Evolutionary conservation across 1,284 basidiomycete genomes (phyloP).

Genomic region (Cryptococcus sp.): DNA sequence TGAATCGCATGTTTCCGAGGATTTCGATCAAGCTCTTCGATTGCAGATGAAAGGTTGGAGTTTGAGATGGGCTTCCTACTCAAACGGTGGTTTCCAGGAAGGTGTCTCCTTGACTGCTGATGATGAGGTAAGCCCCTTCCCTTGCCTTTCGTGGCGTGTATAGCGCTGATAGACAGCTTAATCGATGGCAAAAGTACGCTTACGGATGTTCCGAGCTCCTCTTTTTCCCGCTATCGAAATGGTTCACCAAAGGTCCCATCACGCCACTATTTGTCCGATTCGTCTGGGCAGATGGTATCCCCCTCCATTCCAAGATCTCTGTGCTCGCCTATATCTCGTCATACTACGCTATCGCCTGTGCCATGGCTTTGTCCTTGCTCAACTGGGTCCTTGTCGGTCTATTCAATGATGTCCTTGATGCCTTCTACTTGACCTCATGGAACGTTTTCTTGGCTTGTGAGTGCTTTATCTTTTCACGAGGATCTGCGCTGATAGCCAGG

Average conservation of each 20-base stretch:
- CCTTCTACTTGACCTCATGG: slow-evolving; percentile 42
- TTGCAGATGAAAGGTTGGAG: slow-evolving; percentile 60
- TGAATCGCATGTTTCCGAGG: slow-evolving; percentile 76
- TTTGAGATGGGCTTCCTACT: slow-evolving; percentile 79
- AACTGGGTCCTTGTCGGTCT: slow-evolving; percentile 39
- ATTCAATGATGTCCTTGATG: slow-evolving; percentile 30
- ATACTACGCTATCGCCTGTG: slow-evolving; percentile 40
- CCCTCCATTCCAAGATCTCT: slow-evolving; percentile 40
- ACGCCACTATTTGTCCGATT: slow-evolving; percentile 69
- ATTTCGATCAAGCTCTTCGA: slow-evolving; percentile 71
- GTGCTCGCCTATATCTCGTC: slow-evolving; percentile 40
- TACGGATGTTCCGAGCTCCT: slow-evolving; percentile 69
- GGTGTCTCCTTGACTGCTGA: slow-evolving; percentile 67
- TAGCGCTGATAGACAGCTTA: slow-evolving; percentile 35
- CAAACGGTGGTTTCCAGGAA: slow-evolving; percentile 74
- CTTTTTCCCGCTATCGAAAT: slow-evolving; percentile 68
- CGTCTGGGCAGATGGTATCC: slow-evolving; percentile 62
- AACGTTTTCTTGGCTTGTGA: slow-evolving; percentile 56
- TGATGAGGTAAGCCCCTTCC: slow-evolving; percentile 36
- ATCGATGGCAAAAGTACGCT: slow-evolving; percentile 81
- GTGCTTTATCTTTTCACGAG: slow-evolving; percentile 1
- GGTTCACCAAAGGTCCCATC: slow-evolving; percentile 71
- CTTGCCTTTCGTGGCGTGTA: background rate
- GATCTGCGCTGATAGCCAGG: background rate
- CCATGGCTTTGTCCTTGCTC: slow-evolving; percentile 26